Base-by-base conservation (phyloP, 345 rosid genomes). In the Gossypium longicalyx region DNA sequence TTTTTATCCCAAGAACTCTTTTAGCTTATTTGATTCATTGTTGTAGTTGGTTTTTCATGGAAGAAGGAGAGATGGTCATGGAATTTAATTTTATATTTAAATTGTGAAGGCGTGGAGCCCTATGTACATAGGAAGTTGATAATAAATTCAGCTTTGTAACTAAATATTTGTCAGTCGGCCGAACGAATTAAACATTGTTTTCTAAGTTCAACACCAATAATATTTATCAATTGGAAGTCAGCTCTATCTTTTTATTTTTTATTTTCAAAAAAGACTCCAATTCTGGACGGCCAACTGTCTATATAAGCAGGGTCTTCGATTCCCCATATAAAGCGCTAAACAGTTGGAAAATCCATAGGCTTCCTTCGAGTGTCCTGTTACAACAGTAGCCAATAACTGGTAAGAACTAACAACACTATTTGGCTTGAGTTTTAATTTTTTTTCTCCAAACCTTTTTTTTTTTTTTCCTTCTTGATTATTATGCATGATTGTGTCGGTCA, bases 391-490 rank as follows among this genome's bases (percentile, higher is more conserved):
- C 59, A 38, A 9, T 15, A 34, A 48, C 57, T 48, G 60, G 73
- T 69, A 51, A 51, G 73, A 51, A 29, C 60, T 69, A 27, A 16
- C 15, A 69, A 51, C 72, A 16, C 73, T 69, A 34, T 19, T 69
- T 27, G 43, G 19, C 44, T 51, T 12, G 10, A 47, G 11, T 19
- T 66, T 61, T 27, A 60, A 34, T 62, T 65, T 65, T 0, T 41
- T 47, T 45, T 7, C 12, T 12, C 34, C 56, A 52, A 52, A 17
- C 8, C 48, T 45, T 16, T 22, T 67, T 22, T 12, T 67, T 13
- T 67, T 16, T 22, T 67, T 23, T 12, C 2, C n/a, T 2, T 66
- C 45, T 45, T 20, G 47, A 41, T 43, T 65, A 4, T 11, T 11
- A 4, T 63, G 13, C 23, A 63, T 63, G 25, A 10, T 10, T 63